A percentile compares a stretch with the other conserved stretches of the same genome.
Evolutionary conservation across 1,284 basidiomycete species (phyloP).

Genomic region (Testicularia cyperi): DNA sequence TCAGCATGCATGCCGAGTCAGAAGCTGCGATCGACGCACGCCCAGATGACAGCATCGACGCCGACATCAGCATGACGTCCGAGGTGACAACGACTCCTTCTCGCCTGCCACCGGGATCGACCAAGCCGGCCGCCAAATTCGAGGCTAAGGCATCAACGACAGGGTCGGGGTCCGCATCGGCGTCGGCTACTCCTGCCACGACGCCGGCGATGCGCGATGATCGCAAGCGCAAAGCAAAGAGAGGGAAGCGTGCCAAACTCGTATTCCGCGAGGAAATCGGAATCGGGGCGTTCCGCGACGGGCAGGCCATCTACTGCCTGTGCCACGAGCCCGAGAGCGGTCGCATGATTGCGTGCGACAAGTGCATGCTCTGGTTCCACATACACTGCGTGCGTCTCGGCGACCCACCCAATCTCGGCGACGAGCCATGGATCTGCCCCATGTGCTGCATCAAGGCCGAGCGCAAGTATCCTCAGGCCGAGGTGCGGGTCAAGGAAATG

Average conservation of each 20-base stretch:
- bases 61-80: not conserved
- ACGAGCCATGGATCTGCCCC: conserved; percentile 55
- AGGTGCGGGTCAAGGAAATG: conserved; percentile 53
- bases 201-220: conserved; percentile 26
- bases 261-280: conserved; percentile 56
- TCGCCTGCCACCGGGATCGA: conserved; percentile 2
- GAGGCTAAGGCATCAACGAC: no score
- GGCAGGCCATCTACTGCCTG: conserved; percentile 52
- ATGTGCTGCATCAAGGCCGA: conserved; percentile 59
- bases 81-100: no score
- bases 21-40: conserved; percentile 5
- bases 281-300: conserved; percentile 24
- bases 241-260: conserved; percentile 57
- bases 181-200: no score
- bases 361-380: conserved; percentile 59
- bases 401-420: conserved; percentile 37
- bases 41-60: conserved; percentile 8
- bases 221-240: conserved; percentile 39
- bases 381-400: conserved; percentile 51
- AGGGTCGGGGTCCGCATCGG: no score
- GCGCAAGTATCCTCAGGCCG: conserved; percentile 53
- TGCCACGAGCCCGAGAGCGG: conserved; percentile 52
- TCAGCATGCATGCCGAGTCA: conserved; percentile 6
- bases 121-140: conserved; percentile 3
- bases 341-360: conserved; percentile 58